Percentiles rank a stretch among this genome's conserved stretches.
Evolutionary conservation across 1,284 basidiomycete genomes (phyloP).

Genomic region (Takashimella tepidaria): DNA sequence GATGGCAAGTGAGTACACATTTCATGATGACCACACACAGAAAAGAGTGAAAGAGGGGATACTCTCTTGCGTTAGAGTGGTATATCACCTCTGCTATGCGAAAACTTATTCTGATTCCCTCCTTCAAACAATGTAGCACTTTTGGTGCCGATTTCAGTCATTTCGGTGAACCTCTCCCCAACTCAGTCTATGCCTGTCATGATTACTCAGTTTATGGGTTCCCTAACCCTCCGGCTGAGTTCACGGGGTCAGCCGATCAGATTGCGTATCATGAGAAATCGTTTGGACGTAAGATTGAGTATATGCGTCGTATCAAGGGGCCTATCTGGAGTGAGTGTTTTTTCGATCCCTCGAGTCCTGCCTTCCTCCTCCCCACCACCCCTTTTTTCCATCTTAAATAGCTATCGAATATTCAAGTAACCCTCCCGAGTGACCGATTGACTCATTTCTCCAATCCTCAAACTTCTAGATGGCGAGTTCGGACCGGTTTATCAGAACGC

Average conservation of each 20-base stretch:
- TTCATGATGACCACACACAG: background rate
- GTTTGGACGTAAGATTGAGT: conserved; percentile 57
- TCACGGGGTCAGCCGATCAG: conserved; percentile 51
- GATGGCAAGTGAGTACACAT: conserved; percentile 12
- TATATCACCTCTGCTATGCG: no score
- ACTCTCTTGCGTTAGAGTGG: no score
- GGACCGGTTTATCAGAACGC: conserved; percentile 33
- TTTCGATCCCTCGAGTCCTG: no score
- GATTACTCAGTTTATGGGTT: conserved; percentile 65
- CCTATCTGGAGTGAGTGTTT: conserved; percentile 24
- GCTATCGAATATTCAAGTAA: background rate
- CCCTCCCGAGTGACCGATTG: no score
- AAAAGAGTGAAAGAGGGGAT: no score
- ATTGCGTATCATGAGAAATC: conserved; percentile 46
- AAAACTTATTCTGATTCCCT: background rate
- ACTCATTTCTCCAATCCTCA: conserved; percentile 19
- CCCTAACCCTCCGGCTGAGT: conserved; percentile 57
- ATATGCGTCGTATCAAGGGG: conserved; percentile 15
- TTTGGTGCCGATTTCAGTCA: conserved; percentile 67
- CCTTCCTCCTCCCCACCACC: no score
- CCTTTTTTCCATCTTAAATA: no score
- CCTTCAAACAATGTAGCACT: conserved; percentile 56
- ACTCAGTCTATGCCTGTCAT: conserved; percentile 59
- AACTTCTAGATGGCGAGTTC: conserved; percentile 55
- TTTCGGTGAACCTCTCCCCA: conserved; percentile 52